Percentiles rank a stretch among this genome's conserved stretches.
Conservation (phyloP, 352 stramenopile genomes). For the Thraustochytrium striatum region DNA sequence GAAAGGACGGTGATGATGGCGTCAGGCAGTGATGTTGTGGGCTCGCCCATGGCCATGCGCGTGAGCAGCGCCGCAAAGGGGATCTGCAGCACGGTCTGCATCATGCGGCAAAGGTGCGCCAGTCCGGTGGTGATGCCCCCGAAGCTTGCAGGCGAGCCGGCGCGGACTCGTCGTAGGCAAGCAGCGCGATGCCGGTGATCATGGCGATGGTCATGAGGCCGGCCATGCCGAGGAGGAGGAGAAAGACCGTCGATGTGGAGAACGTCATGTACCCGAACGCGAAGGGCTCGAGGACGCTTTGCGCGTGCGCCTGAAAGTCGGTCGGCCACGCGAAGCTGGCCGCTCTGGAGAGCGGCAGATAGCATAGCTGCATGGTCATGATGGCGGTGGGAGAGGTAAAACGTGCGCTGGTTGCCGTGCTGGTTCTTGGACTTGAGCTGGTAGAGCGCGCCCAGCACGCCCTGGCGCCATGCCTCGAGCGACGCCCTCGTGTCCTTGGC, state of each 20-base stretch:
- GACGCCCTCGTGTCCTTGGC: no score
- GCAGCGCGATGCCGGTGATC: not conserved
- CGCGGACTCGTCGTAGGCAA: not conserved
- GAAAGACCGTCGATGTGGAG: not conserved
- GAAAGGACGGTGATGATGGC: not conserved
- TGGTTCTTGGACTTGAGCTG: constrained; percentile 16
- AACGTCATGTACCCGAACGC: constrained; percentile 23
- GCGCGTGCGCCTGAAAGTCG: not conserved
- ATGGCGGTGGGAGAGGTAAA: constrained; percentile 32
- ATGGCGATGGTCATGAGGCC: not conserved
- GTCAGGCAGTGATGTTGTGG: not conserved
- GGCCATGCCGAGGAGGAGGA: not conserved
- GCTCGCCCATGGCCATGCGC: no score
- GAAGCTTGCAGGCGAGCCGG: not conserved
- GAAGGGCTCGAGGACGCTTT: not conserved
- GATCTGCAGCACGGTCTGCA: constrained; percentile 19
- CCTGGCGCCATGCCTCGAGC: no score
- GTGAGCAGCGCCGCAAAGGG: not conserved
- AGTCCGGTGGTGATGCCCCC: not conserved
- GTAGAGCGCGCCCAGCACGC: constrained; percentile 25
- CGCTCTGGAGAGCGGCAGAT: constrained; percentile 4
- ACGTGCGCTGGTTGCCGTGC: not conserved
- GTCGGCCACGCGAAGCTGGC: not conserved
- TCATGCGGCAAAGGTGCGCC: constrained; percentile 1
- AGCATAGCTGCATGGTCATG: constrained; percentile 10